Base-by-base conservation (phyloP, 345 rosid species). In the Camelina hispida region DNA sequence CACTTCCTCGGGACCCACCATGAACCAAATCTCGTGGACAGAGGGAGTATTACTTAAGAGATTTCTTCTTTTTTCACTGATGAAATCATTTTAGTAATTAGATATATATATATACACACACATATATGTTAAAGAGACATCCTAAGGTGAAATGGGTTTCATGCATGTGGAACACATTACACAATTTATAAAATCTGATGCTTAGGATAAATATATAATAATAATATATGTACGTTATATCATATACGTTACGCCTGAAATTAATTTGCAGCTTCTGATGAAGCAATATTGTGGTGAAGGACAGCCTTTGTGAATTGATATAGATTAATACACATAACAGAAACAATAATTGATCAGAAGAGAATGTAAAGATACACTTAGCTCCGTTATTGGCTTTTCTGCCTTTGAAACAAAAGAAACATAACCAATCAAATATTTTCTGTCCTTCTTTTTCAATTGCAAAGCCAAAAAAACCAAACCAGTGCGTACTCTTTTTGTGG, bases 1-100 rank as follows among this genome's bases (percentile, higher is more conserved):
- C 72, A 47, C 72, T 66, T 57, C 51, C 42, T 58, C 22, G 18
- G 72, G 78, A 13, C 78, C 72, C 66, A 74, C 78, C 28, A 47
- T 46, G n/a, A 66, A 56, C 66, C 57, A 47, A 55, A 74, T 73
- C 40, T n/a, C n/a, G n/a, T n/a, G n/a, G n/a, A n/a, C n/a, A n/a
- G n/a, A n/a, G n/a, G n/a, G n/a, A n/a, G n/a, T n/a, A n/a, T 23
- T 20, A 12, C 28, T 43, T 7, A 37, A 30, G 16, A 16, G 44
- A 14, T 35, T 30, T 51, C 10, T 17, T 12, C 10, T 28, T 38
- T 30, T 40, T 48, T 11, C 14, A 20, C 18, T 6, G 37, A n/a
- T 53, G 38, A 55, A 40, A n/a, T 42, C 25, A 40, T 32, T 44
- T 9, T 34, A 32, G n/a, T n/a, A 30, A 15, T 57, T 48, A 70